Percentiles rank a stretch among this genome's conserved stretches.
Evolutionary conservation across 2,329 filamentous ascomycete species (phyloP).

Genomic region (Geosmithia flava): DNA sequence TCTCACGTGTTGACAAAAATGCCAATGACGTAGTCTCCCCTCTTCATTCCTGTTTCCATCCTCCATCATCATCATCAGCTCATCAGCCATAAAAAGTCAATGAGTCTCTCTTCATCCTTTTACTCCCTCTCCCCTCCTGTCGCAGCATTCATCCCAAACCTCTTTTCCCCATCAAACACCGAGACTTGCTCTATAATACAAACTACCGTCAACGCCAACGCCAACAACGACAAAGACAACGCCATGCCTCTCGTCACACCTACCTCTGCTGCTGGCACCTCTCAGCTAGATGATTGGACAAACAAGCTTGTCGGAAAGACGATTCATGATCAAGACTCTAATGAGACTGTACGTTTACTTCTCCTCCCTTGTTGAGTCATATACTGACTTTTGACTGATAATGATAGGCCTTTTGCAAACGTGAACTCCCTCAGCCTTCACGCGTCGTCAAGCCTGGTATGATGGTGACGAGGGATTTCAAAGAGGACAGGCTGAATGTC

Average conservation of each 20-base stretch:
- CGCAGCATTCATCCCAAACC: too few species aligned
- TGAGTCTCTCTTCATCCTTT: background rate
- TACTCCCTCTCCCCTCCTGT: too few species aligned
- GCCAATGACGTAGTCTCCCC: too few species aligned
- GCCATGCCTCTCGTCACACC: conserved; percentile 56
- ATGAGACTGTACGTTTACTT: conserved; percentile 35
- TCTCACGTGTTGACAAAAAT: too few species aligned
- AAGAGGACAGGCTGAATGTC: conserved; percentile 43
- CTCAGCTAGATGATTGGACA: conserved; percentile 41
- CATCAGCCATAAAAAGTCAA: too few species aligned
- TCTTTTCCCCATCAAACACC: too few species aligned
- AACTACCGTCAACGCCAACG: background rate
- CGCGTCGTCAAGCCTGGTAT: conserved; percentile 43
- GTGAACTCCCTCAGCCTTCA: conserved; percentile 42
- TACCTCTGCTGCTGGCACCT: conserved; percentile 36
- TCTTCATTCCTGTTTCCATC: too few species aligned
- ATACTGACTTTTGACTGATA: background rate
- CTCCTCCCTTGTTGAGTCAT: background rate
- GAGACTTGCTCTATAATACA: too few species aligned
- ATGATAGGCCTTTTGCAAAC: conserved; percentile 44
- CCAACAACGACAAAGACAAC: background rate
- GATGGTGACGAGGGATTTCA: conserved; percentile 47
- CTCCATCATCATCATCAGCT: background rate
- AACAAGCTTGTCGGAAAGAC: conserved; percentile 54
- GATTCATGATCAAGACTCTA: conserved; percentile 34